These are phyloP conservation scores for Camillea tinctor DNA, from an alignment of 2,329 filamentous ascomycete species.

Conservation along the genomic window DNA sequence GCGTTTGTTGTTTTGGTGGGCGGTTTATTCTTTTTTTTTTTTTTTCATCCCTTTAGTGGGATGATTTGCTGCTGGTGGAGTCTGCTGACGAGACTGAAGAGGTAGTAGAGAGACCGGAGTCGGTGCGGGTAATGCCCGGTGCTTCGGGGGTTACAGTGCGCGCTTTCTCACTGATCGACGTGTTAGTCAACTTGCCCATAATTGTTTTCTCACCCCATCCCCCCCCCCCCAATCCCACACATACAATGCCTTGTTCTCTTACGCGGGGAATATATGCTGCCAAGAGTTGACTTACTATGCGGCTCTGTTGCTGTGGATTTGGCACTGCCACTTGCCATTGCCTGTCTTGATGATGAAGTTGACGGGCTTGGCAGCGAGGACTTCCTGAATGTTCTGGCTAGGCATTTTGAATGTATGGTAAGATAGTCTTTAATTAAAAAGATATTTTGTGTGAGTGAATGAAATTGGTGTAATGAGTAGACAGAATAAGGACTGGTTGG, in stretches of 20 bases:
- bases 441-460: not conserved
- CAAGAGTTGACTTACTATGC: constrained; percentile 28
- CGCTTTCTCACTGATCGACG: constrained; percentile 20
- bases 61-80: constrained; percentile 13
- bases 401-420: constrained; percentile 26
- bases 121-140: constrained; percentile 24
- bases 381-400: constrained; percentile 25
- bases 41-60: constrained; percentile 11
- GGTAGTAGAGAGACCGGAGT: constrained; percentile 28
- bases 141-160: not conserved
- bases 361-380: constrained; percentile 29
- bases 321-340: constrained; percentile 31
- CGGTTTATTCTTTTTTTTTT: not conserved
- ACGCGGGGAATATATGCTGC: not conserved
- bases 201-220: not conserved
- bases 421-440: not conserved
- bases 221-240: constrained; percentile 2
- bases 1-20: not conserved
- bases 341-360: constrained; percentile 33
- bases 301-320: constrained; percentile 31
- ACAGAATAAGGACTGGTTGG: not conserved
- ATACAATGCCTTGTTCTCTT: not conserved
- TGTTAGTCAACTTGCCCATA: constrained; percentile 9
- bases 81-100: constrained; percentile 19
- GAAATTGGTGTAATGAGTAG: not conserved